Evolutionary conservation across 768 basidiomycete species (phyloP), one percentile per base, ranked within the genome.

Genomic region (Serendipita sp.): DNA sequence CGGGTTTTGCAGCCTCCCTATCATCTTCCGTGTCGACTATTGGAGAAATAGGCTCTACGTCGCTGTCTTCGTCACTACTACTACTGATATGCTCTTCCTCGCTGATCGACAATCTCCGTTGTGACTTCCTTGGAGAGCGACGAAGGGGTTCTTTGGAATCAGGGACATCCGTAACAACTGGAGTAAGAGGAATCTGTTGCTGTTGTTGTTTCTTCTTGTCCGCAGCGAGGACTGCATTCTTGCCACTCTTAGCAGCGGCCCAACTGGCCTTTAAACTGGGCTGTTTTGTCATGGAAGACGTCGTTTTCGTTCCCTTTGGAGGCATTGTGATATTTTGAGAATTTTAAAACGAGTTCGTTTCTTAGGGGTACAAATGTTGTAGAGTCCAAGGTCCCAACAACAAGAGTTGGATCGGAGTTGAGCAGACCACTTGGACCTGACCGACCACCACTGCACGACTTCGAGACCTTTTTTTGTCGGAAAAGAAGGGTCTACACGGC

Each of bases 81-180:
- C n/a, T 31, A 44, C 3, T 48, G 27, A 11, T 44, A 44, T 37
- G 67, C 70, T 69, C 46, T 71, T 71, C 70, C 62, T 72, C 69
- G 10, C 70, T 67, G 55, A 71, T 70, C 40, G 71, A 70, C 23
- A 16, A 10, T 60, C 31, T 60, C 23, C 23, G 55, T n/a, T 29
- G 23, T n/a, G 10, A 29, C 23, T 60, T 40, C 37, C 37, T 40
- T 13, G 37, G 37, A 13, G 37, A 40, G 13, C 37, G 37, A 40
- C 37, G 37, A 40, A 40, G 10, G 23, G 55, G 5, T 10, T 31
- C 48, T 18, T 18, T 5, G 6, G 48, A 10, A 52, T 5, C 48
- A 52, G 48, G 16, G n/a, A 52, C 48, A 27, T 8, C n/a, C 10
- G 55, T 34, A 31, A 71, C 67, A 62, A 72, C 69, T 36, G 70